A percentile compares a stretch with the other conserved stretches of the same genome.
These are phyloP conservation scores for Alliaria petiolata DNA, from an alignment of 345 rosid genomes.

Conservation along the genomic window DNA sequence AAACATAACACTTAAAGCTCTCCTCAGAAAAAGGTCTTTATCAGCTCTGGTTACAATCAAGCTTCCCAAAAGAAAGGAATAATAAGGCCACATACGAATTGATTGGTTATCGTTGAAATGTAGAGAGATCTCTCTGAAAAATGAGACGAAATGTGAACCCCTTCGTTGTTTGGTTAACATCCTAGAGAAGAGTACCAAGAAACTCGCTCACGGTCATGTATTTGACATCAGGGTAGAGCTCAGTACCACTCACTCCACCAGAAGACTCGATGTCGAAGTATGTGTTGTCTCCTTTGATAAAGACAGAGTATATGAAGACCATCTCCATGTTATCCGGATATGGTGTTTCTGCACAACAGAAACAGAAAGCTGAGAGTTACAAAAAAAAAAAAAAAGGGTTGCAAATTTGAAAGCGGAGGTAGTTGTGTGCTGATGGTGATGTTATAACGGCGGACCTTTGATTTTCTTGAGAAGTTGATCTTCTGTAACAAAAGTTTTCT, in stretches of 20 bases:
- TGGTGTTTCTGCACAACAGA: constrained; percentile 47
- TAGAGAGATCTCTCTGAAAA: too few species aligned
- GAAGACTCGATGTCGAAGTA: constrained; percentile 62
- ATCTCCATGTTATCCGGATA: constrained; percentile 51
- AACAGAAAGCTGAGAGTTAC: neutral
- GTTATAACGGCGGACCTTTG: constrained; percentile 39
- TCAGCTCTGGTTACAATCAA: too few species aligned
- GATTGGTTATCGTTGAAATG: too few species aligned
- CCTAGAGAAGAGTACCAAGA: constrained; percentile 37
- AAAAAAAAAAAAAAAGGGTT: neutral
- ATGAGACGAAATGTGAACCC: neutral
- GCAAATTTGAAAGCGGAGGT: neutral
- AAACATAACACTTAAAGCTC: too few species aligned
- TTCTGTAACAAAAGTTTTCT: constrained; percentile 44
- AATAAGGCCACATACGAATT: too few species aligned
- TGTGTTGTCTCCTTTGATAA: constrained; percentile 70
- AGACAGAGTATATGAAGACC: constrained; percentile 52
- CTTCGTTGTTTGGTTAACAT: neutral
- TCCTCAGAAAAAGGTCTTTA: too few species aligned
- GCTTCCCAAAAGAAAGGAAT: too few species aligned
- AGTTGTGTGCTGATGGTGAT: neutral
- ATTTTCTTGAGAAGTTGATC: constrained; percentile 52
- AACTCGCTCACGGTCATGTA: constrained; percentile 64
- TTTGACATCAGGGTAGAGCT: constrained; percentile 71
- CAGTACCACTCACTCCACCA: constrained; percentile 69